Conservation (phyloP, 1,139 yeast species). For the Zygoascus sp. region DNA sequence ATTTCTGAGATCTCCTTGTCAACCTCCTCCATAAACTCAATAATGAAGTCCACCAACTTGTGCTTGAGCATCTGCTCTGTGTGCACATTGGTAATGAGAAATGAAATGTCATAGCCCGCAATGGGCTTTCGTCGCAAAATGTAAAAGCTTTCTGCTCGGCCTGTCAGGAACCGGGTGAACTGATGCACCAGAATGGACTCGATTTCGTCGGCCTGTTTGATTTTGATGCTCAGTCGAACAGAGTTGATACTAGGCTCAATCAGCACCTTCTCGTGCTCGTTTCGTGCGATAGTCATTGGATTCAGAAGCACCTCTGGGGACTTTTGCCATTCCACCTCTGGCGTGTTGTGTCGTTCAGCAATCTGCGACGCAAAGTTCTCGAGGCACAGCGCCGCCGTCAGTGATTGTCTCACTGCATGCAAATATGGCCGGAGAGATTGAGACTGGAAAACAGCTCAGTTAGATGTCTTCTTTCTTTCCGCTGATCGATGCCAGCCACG, state of each 20-base stretch:
- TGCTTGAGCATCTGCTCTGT: slow-evolving; percentile 95
- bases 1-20: slow-evolving; percentile 98
- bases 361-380: slow-evolving; percentile 93
- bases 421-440: slow-evolving; percentile 95
- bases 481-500: too few relatives aligned
- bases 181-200: slow-evolving; percentile 91
- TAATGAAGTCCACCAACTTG: slow-evolving; percentile 90
- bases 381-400: slow-evolving; percentile 91
- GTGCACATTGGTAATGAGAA: slow-evolving; percentile 87
- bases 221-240: slow-evolving; percentile 76
- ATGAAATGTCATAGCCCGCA: slow-evolving; percentile 87
- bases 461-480: neutral
- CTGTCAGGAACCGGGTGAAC: slow-evolving; percentile 87
- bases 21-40: slow-evolving; percentile 98
- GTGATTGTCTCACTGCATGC: slow-evolving; percentile 87
- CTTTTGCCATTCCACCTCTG: slow-evolving; percentile 84
- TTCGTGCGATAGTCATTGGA: slow-evolving; percentile 87
- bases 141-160: slow-evolving; percentile 91
- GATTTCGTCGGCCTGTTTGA: slow-evolving; percentile 96
- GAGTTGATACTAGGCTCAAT: slow-evolving; percentile 95
- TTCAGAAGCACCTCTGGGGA: slow-evolving; percentile 80
- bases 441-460: slow-evolving; percentile 27
- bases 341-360: slow-evolving; percentile 95
- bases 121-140: slow-evolving; percentile 90
- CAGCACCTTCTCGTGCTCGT: slow-evolving; percentile 86